Evolutionary conservation across 768 basidiomycete genomes (phyloP), one percentile per base, ranked within the genome.

Genomic region (Tubosaeta brunneosetosa): DNA sequence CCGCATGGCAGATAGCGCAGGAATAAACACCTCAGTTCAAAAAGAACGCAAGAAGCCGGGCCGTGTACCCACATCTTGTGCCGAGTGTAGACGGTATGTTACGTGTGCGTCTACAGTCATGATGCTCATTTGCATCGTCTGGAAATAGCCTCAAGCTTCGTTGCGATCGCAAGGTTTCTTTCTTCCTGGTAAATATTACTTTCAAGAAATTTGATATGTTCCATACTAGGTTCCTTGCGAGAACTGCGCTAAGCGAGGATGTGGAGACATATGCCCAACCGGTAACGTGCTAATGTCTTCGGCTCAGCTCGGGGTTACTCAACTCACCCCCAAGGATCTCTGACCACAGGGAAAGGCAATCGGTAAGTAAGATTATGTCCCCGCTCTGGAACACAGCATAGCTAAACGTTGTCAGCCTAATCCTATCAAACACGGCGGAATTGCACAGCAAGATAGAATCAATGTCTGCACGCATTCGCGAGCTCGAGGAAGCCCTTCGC

Each of bases 211-310:
- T 40, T 64, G 54, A 72, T 61, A 50, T 29, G 4, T 16, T 14
- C 33, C 12, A 36, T 44, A 44, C 25, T 59, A 89, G 86, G 76
- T 88, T 32, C 88, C 88, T 11, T 91, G 88, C 69, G 84, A 85
- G 68, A 88, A 82, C 65, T 91, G 88, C 62, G 79, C 80, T 22
- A 84, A 84, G 52, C 75, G 87, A 61, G 88, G 88, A 32, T 90
- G 86, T 61, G 81, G 80, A 22, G 73, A 81, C 16, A 85, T 90
- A 51, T 91, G 88, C 68, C 88, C 88, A n/a, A 81, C 84, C 51
- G 88, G 88, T 84, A 57, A 56, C 26, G 19, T 34, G 25, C 26
- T n/a, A 10, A 26, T 59, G 32, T 46, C 37, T 33, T 36, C 42
- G 56, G 49, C 47, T n/a, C 27, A 13, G 33, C 47, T 38, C 9